These are phyloP conservation scores for Ophiostoma piceae DNA, from an alignment of 2,329 filamentous ascomycete species.

Conservation along the genomic window DNA sequence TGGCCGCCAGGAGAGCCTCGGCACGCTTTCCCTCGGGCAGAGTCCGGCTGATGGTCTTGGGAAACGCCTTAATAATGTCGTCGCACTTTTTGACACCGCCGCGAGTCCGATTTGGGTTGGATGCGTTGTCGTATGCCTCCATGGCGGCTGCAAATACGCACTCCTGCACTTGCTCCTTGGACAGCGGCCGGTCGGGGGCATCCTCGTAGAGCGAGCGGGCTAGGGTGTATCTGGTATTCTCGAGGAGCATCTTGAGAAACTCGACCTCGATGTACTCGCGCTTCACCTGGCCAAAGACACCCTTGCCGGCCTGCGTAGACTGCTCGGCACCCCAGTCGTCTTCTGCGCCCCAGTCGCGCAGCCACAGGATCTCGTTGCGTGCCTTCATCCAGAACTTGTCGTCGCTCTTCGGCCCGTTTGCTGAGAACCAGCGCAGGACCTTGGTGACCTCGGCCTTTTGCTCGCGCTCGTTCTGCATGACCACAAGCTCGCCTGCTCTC, in stretches of 20 bases:
- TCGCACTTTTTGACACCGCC: constrained; percentile 73
- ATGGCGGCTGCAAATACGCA: constrained; percentile 60
- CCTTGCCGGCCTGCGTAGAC: constrained; percentile 34
- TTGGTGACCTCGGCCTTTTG: constrained; percentile 57
- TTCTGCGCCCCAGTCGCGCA: constrained; percentile 64
- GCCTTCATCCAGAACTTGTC: constrained; percentile 59
- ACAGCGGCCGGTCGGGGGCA: constrained; percentile 45
- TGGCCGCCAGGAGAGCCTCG: constrained; percentile 63
- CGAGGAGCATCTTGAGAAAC: constrained; percentile 62
- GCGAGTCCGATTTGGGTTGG: constrained; percentile 70
- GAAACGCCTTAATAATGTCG: constrained; percentile 64
- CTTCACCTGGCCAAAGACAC: constrained; percentile 56
- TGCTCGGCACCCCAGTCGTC: constrained; percentile 33
- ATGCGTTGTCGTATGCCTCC: constrained; percentile 72
- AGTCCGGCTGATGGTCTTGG: constrained; percentile 50
- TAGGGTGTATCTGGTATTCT: constrained; percentile 55
- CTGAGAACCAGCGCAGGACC: constrained; percentile 51
- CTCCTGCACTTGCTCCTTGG: constrained; percentile 49
- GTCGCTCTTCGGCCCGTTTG: constrained; percentile 51
- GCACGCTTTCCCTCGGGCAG: constrained; percentile 49
- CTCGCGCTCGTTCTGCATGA: constrained; percentile 59
- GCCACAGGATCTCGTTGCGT: constrained; percentile 64
- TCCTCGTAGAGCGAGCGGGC: constrained; percentile 59
- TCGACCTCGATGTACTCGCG: constrained; percentile 62
- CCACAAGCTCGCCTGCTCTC: constrained; percentile 56